phyloP scores from a whole-genome alignment of 495 filamentous ascomycete species.

The Aspergillus cavernicola region DNA sequence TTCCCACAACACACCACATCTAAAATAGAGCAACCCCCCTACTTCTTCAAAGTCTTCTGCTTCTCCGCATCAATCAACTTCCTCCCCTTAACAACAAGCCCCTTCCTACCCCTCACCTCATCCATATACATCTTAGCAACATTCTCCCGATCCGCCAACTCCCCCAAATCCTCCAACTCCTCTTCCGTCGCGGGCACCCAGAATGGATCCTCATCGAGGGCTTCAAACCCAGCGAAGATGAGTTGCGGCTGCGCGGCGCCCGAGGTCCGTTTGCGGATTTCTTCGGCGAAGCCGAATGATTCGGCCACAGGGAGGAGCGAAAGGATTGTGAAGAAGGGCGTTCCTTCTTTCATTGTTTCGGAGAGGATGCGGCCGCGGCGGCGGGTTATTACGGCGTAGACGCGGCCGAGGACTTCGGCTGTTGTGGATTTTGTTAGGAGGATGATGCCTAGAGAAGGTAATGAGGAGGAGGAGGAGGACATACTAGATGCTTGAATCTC shows the following conservation, averaged over 20 bases:
- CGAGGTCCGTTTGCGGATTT: constrained; percentile 90
- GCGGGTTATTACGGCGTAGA: constrained; percentile 89
- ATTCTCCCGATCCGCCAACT: constrained; percentile 89
- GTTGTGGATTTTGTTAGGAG: constrained; percentile 19
- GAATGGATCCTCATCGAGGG: constrained; percentile 89
- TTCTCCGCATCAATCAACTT: constrained; percentile 93
- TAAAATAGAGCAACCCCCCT: constrained; percentile 14
- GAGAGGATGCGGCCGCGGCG: constrained; percentile 85
- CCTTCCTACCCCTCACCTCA: constrained; percentile 77
- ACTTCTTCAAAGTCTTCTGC: constrained; percentile 98
- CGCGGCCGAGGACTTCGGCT: constrained; percentile 91
- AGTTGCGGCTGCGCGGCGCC: constrained; percentile 89
- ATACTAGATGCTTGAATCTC: constrained; percentile 94
- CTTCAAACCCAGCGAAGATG: constrained; percentile 87
- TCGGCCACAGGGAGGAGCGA: constrained; percentile 86
- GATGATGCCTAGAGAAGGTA: background rate
- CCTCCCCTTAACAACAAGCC: constrained; percentile 73
- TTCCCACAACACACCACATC: no score
- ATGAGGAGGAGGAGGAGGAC: constrained; percentile 22
- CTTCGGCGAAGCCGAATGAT: constrained; percentile 91
- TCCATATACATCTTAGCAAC: constrained; percentile 97
- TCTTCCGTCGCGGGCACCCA: constrained; percentile 98
- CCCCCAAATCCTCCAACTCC: constrained; percentile 92
- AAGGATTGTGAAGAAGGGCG: constrained; percentile 90
- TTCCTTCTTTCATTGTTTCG: constrained; percentile 90